These are phyloP conservation scores for Cryptosporidium sp. DNA, from an alignment of 169 alveolate species.

Conservation along the genomic window DNA sequence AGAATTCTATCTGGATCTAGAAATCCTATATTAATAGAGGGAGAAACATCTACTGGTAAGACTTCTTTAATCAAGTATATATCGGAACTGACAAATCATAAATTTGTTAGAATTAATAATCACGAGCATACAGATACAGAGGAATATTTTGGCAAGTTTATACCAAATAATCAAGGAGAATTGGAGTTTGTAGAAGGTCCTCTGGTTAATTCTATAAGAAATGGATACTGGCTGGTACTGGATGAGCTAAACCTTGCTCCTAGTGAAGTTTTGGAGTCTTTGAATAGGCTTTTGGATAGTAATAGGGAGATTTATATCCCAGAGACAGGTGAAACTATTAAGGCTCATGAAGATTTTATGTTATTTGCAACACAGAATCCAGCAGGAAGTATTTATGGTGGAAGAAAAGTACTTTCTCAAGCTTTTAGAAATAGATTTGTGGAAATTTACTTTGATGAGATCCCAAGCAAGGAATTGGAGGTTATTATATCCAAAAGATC, in stretches of 20 bases:
- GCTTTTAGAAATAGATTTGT: conserved; percentile 98
- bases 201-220: conserved; percentile 95
- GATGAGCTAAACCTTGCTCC: conserved; percentile 99
- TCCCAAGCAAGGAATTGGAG: conserved; percentile 92
- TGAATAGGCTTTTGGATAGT: conserved; percentile 98
- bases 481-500: conserved; percentile 94
- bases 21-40: conserved; percentile 98
- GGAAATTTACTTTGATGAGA: conserved; percentile 93
- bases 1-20: conserved; percentile 93
- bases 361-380: conserved; percentile 99
- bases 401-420: conserved; percentile 97
- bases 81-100: conserved; percentile 94
- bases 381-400: conserved; percentile 97
- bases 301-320: conserved; percentile 97
- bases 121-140: conserved; percentile 98
- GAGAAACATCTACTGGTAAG: conserved; percentile 99
- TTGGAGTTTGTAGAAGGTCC: conserved; percentile 97
- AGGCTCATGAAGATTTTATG: conserved; percentile 97
- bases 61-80: conserved; percentile 96
- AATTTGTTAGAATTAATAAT: conserved; percentile 97
- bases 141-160: conserved; percentile 98
- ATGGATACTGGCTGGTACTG: conserved; percentile 98
- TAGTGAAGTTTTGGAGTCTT: conserved; percentile 96
- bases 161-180: conserved; percentile 88
- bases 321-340: conserved; percentile 94